Base-by-base conservation (phyloP, 305 asterid genomes). In the Fraxinus nigra region DNA sequence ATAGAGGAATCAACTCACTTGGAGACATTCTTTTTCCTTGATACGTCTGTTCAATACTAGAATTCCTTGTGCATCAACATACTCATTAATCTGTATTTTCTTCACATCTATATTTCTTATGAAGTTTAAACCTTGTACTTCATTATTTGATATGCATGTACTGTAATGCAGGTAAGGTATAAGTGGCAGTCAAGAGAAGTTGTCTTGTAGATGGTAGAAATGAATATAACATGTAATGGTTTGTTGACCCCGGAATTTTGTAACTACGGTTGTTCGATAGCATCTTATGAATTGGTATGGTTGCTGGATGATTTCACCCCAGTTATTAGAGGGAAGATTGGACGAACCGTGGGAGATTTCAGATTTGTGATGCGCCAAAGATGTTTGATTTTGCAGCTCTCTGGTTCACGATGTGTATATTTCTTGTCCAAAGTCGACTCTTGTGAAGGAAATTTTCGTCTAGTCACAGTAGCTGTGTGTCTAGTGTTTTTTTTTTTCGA, bases 121-220 rank as follows among this genome's bases (percentile, higher is more conserved):
- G 48, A 24, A 63, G n/a, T 22, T 16, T 54, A 26, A 76, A 28
- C 20, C 30, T 46, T 78, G 22, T 38, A 28, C 10, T 56, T 59
- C 65, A 67, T 82, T 72, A 43, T 30, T 81, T 48, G 18, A 34
- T 74, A 26, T 77, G 38, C 20, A 28, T 13, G 75, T 30, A 72
- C 38, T 9, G 73, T 7, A 85, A 65, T 82, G 87, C 91, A 87
- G 92, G 79, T 63, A 83, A 75, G 82, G 87, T 72, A 83, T 80
- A 84, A 87, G 81, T 79, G 87, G 87, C 79, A 86, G 87, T 76
- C 81, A 88, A 51, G 85, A 78, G 82, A 81, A 83, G 70, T 81
- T 85, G 84, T 88, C 78, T 78, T 81, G 72, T 82, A 83, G 86
- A 59, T 82, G 87, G 85, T 85, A 85, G 88, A 87, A 85, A 82